Base-by-base conservation (phyloP, 2,329 filamentous ascomycete genomes). In the Aspergillus quadricinctus region DNA sequence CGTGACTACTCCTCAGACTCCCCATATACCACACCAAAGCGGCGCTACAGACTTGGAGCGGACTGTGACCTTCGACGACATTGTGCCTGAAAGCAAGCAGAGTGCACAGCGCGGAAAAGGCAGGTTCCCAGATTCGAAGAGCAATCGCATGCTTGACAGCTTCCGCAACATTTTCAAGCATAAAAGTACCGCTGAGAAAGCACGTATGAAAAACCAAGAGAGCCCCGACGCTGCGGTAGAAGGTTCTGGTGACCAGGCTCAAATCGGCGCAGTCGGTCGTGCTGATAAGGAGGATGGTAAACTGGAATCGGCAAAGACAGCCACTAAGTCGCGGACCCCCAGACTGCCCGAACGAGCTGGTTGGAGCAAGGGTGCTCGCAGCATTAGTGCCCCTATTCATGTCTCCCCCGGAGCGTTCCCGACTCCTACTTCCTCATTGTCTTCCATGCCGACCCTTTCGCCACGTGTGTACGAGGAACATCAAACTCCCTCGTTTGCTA, bases 111-210 rank as follows among this genome's bases (percentile, higher is more conserved):
- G 27, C 10, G 29, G 17, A 21, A 29, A 31, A 43, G 17, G 40
- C 23, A 57, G 25, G 25, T 21, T 57, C 9, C 53, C 57, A n/a
- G 60, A 61, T 9, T 57, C 62, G 1, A 57, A 49, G 29, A 58
- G 59, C 49, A 61, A 37, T 19, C 54, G 60, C 14, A 57, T 59
- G 31, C 35, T 61, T 14, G 64, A 52, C 25, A 58, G 61, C 25
- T 57, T 66, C 49, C 64, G 62, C 3, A 63, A 55, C 50, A 65
- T 66, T 1, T 62, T 65, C 53, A 64, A 61, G 41, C 37, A 52
- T 37, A 59, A 57, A 23, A 35, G 35, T 8, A 23, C 45, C 17
- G 17, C 46, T 9, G 58, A 61, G 3, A 62, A 61, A 21, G 50
- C 25, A 19, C 56, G 50, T 7, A 17, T 10, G 14, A 55, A 46